A percentile compares a stretch with the other conserved stretches of the same genome.
These are phyloP conservation scores for Globomyces sp. DNA, from an alignment of 371 early-diverging fungal genomes.

Conservation along the genomic window DNA sequence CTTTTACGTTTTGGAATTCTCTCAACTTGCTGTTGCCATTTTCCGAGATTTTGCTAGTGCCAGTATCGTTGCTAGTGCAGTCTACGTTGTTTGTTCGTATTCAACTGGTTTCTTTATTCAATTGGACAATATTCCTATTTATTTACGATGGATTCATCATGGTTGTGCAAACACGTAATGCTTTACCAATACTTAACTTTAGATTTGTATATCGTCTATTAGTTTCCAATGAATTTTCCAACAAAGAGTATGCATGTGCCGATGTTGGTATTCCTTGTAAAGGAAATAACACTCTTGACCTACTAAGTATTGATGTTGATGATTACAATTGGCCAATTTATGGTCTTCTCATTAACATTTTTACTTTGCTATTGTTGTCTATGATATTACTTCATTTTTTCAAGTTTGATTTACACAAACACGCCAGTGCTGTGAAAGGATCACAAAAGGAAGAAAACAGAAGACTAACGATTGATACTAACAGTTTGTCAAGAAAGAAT, in stretches of 20 bases:
- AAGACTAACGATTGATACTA: no score
- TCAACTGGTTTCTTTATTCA: conserved; percentile 20
- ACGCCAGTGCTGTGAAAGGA: no score
- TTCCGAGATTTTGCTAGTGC: conserved; percentile 46
- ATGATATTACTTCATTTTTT: no score
- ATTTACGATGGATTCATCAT: conserved; percentile 36
- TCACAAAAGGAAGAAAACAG: no score
- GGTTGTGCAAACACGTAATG: background rate
- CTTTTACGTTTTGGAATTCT: conserved; percentile 29
- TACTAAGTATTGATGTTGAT: background rate
- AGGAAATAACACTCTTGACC: background rate
- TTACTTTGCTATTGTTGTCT: no score
- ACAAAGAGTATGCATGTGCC: conserved; percentile 33
- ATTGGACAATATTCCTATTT: conserved; percentile 35
- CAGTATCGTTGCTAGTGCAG: conserved; percentile 34
- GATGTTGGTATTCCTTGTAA: conserved; percentile 14
- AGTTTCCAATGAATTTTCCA: conserved; percentile 40
- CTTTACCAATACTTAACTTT: conserved; percentile 15
- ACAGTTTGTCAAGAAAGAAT: no score
- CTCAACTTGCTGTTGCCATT: conserved; percentile 29
- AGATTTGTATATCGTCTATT: conserved; percentile 33
- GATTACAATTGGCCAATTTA: background rate
- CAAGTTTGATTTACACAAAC: no score
- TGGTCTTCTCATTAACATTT: no score
- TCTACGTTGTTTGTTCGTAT: conserved; percentile 20